Evolutionary conservation across 2,329 filamentous ascomycete genomes (phyloP).

Genomic region (Pezicula radicicola): DNA sequence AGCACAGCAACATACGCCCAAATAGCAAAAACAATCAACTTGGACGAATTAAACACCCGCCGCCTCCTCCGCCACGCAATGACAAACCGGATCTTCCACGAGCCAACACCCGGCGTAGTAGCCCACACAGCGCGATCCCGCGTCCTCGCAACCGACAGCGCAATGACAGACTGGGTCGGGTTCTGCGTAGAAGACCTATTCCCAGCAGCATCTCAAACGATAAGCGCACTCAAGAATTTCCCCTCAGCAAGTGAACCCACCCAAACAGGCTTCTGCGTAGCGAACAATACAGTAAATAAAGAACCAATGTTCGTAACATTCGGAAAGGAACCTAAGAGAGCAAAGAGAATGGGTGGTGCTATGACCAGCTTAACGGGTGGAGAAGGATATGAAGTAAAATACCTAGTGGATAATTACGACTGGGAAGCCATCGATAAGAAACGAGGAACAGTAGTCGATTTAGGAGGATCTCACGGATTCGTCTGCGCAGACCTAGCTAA

Average conservation of each 20-base stretch:
- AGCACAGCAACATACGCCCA: constrained; percentile 42
- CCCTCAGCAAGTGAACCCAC: constrained; percentile 47
- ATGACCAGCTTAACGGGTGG: constrained; percentile 53
- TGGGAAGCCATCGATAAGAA: constrained; percentile 43
- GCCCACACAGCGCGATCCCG: constrained; percentile 54
- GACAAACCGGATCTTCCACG: constrained; percentile 53
- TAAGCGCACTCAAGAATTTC: constrained; percentile 40
- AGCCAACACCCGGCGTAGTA: constrained; percentile 46
- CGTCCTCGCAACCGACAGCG: constrained; percentile 44
- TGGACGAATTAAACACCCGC: constrained; percentile 47
- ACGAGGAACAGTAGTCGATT: constrained; percentile 51
- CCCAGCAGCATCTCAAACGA: constrained; percentile 39
- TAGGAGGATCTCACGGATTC: constrained; percentile 57
- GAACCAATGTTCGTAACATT: constrained; percentile 54
- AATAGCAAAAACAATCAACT: constrained; percentile 40
- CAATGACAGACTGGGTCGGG: constrained; percentile 51
- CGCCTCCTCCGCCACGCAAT: constrained; percentile 54
- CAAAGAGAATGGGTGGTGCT: constrained; percentile 49
- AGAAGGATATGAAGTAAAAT: constrained; percentile 51
- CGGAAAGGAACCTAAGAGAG: constrained; percentile 43
- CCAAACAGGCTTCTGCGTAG: constrained; percentile 48
- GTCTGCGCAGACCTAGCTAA: constrained; percentile 52
- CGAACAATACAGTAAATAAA: constrained; percentile 45
- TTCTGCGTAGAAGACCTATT: constrained; percentile 53
- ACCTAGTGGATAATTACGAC: constrained; percentile 53